phyloP scores from a whole-genome alignment of 306 rosid genomes.

The Citrullus amarus region DNA sequence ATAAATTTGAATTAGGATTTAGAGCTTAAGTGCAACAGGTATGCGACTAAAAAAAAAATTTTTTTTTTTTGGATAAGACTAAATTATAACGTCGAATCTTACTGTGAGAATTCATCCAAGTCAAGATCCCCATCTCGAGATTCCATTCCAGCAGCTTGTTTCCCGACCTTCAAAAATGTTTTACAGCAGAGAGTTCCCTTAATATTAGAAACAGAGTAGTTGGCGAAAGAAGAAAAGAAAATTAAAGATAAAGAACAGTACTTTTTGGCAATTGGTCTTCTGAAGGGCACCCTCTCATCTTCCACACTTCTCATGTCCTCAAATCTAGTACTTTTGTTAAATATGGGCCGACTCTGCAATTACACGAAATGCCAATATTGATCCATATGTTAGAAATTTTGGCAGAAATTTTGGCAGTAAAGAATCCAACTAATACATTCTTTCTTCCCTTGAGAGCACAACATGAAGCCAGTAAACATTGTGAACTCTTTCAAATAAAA shows the following conservation, averaged over 20 bases:
- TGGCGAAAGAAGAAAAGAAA: neutral
- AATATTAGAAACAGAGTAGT: neutral
- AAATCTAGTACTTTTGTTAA: slow-evolving; percentile 88
- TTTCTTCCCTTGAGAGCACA: neutral
- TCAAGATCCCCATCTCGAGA: slow-evolving; percentile 94
- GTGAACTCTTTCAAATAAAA: neutral
- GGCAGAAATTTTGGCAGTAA: neutral
- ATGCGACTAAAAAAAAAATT: neutral
- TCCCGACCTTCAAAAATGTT: slow-evolving; percentile 37
- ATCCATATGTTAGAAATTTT: neutral
- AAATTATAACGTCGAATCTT: slow-evolving; percentile 15
- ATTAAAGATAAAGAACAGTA: slow-evolving; percentile 10
- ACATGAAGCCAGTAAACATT: neutral
- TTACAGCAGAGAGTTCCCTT: neutral
- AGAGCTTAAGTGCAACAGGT: neutral
- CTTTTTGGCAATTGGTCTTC: slow-evolving; percentile 76
- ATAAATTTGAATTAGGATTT: neutral
- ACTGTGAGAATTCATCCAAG: slow-evolving; percentile 82
- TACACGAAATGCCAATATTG: neutral
- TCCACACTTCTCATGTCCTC: slow-evolving; percentile 80
- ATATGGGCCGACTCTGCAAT: slow-evolving; percentile 89
- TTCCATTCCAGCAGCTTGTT: slow-evolving; percentile 71
- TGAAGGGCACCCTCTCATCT: slow-evolving; percentile 65
- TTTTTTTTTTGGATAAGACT: no score
- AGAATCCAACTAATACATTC: neutral